Evolutionary conservation across 805 yeast genomes (phyloP), one percentile per base, ranked within the genome.

Genomic region (Zygoascus bituminiphila): DNA sequence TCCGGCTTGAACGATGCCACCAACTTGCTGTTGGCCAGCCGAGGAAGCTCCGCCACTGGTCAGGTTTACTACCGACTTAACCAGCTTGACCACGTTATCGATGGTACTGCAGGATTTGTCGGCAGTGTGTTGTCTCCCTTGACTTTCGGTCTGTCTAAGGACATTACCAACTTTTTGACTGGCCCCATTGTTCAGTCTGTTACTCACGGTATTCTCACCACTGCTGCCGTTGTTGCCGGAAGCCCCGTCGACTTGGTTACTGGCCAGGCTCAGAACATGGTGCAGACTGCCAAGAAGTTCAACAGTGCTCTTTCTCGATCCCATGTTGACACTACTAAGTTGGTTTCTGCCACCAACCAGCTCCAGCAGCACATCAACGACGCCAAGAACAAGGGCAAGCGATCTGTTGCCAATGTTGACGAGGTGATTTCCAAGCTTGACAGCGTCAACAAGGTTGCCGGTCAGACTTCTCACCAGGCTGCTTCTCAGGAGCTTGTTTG

Each of bases 201-300:
- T 21, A 62, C 66, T 33, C 51, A 57, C 29, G 65, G 68, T 24
- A 65, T 62, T 19, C 65, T 62, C 48, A 65, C 62, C n/a, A 46
- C 62, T 17, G 44, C 60, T 29, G 57, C 61, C 24, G 26, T 36
- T 24, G 15, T 44, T 36, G 25, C 9, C 7, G 45, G 44, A 42
- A 51, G 54, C 17, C 47, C 43, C 9, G 10, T 45, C n/a, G 60
- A 54, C 51, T 42, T 55, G 19, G 60, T 52, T 19, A 19, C 54
- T n/a, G 48, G 50, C 20, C 29, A 58, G 12, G 46, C 62, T 15
- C 25, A 46, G 39, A 53, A 51, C 22, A 49, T 59, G 26, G 52
- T 54, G 42, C 29, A 46, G 17, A 47, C 15, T 47, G 48, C 26
- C 56, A 46, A 23, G 46, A 59, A 53, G 49, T 50, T 59, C 15